Conservation (phyloP, 257 asterid species). For the Eucommia ulmoides region DNA sequence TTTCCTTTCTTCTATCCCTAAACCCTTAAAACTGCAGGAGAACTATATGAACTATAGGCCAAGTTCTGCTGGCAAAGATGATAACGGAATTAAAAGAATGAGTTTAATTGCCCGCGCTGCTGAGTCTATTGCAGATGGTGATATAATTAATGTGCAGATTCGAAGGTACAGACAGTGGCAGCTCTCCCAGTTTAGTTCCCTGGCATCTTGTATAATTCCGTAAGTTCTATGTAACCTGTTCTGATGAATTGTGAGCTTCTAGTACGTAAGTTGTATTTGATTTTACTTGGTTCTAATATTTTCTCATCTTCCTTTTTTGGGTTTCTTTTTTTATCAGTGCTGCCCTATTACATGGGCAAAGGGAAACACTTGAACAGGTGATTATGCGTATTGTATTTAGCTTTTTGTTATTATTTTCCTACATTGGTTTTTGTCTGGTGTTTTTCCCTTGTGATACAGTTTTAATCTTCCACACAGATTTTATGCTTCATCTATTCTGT, state of each 20-base stretch:
- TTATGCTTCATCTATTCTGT: not conserved
- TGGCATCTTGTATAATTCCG: slow-evolving; percentile 85
- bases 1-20: no score
- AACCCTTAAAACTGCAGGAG: slow-evolving; percentile 86
- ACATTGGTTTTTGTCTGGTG: no score
- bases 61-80: slow-evolving; percentile 63
- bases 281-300: not conserved
- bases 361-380: slow-evolving; percentile 84
- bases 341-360: slow-evolving; percentile 80
- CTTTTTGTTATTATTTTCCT: no score
- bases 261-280: not conserved
- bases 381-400: not conserved
- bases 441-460: no score
- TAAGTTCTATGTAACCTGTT: slow-evolving; percentile 23
- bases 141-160: slow-evolving; percentile 83
- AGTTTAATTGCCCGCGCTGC: slow-evolving; percentile 69
- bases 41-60: slow-evolving; percentile 88
- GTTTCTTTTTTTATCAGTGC: slow-evolving; percentile 43
- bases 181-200: slow-evolving; percentile 71
- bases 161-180: slow-evolving; percentile 95
- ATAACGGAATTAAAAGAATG: slow-evolving; percentile 72
- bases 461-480: not conserved
- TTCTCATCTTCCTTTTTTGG: slow-evolving; percentile 11
- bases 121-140: slow-evolving; percentile 96
- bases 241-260: not conserved